phyloP scores from a whole-genome alignment of 345 rosid genomes.

The Heritiera fomes region DNA sequence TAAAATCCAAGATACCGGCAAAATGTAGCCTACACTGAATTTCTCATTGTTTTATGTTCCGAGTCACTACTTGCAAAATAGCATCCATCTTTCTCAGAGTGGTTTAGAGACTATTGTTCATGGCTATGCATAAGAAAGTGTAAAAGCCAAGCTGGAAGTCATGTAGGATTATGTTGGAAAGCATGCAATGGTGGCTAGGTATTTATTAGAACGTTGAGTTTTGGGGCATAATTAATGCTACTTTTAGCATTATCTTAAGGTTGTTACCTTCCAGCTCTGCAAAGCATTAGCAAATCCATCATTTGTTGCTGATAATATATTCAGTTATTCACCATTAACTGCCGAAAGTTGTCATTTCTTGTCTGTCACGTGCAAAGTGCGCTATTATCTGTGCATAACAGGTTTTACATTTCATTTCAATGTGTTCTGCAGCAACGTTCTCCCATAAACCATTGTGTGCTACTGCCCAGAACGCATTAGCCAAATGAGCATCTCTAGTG shows the following conservation, averaged over 20 bases:
- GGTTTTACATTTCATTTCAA: not conserved
- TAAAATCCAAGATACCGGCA: not conserved
- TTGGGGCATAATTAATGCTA: too few relatives aligned
- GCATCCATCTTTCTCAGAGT: not conserved
- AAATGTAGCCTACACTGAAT: too few relatives aligned
- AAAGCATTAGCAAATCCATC: not conserved
- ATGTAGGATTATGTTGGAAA: not conserved
- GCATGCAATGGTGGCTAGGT: not conserved
- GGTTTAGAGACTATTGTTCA: not conserved
- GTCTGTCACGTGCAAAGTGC: not conserved
- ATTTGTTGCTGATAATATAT: not conserved
- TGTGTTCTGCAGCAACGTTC: not conserved
- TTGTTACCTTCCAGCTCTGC: too few relatives aligned
- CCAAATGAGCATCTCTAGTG: not conserved
- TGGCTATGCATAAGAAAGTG: not conserved
- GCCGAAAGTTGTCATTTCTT: not conserved
- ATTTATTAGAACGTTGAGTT: too few relatives aligned
- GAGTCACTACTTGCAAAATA: too few relatives aligned
- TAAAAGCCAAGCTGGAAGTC: not conserved
- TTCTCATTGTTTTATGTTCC: too few relatives aligned
- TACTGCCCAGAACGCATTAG: not conserved
- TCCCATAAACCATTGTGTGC: not conserved
- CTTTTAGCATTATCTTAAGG: too few relatives aligned
- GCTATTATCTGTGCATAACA: not conserved
- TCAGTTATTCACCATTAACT: too few relatives aligned